phyloP scores from a whole-genome alignment of 2,329 filamentous ascomycete genomes.

The Trichocomaceae sp. region DNA sequence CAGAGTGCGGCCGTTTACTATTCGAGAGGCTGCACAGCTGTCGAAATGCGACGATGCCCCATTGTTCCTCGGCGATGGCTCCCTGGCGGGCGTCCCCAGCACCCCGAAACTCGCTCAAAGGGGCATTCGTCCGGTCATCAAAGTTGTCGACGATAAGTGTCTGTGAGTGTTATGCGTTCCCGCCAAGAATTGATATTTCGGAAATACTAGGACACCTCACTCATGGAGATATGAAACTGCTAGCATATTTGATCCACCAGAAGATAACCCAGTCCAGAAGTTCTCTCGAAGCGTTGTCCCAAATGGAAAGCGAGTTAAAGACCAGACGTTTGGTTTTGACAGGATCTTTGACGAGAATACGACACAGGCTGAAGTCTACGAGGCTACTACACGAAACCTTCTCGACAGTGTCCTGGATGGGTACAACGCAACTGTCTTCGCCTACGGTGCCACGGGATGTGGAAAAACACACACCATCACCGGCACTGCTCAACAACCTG shows the following conservation, averaged over 20 bases:
- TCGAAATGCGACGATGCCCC: slow-evolving; percentile 69
- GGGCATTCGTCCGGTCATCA: slow-evolving; percentile 85
- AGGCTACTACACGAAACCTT: slow-evolving; percentile 80
- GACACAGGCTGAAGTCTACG: slow-evolving; percentile 88
- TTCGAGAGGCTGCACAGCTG: slow-evolving; percentile 91
- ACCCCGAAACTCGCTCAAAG: slow-evolving; percentile 78
- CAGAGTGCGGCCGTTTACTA: slow-evolving; percentile 63
- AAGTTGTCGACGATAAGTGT: slow-evolving; percentile 92
- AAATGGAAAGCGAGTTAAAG: slow-evolving; percentile 86
- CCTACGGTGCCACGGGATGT: slow-evolving; percentile 94
- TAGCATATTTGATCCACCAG: slow-evolving; percentile 96
- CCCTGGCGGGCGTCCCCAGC: slow-evolving; percentile 70
- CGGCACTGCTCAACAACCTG: slow-evolving; percentile 83
- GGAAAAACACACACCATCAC: slow-evolving; percentile 98
- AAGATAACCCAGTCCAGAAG: slow-evolving; percentile 84
- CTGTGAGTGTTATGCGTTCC: slow-evolving; percentile 57
- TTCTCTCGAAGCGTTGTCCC: slow-evolving; percentile 77
- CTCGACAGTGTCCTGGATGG: slow-evolving; percentile 93
- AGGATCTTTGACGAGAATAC: slow-evolving; percentile 94
- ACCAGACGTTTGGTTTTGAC: slow-evolving; percentile 96
- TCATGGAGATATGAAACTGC: slow-evolving; percentile 15
- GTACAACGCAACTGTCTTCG: slow-evolving; percentile 98
- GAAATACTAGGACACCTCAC: background rate
- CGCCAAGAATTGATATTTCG: background rate
- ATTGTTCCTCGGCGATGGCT: slow-evolving; percentile 93